phyloP scores from a whole-genome alignment of 257 asterid genomes.

The Solanum infundibuliforme region DNA sequence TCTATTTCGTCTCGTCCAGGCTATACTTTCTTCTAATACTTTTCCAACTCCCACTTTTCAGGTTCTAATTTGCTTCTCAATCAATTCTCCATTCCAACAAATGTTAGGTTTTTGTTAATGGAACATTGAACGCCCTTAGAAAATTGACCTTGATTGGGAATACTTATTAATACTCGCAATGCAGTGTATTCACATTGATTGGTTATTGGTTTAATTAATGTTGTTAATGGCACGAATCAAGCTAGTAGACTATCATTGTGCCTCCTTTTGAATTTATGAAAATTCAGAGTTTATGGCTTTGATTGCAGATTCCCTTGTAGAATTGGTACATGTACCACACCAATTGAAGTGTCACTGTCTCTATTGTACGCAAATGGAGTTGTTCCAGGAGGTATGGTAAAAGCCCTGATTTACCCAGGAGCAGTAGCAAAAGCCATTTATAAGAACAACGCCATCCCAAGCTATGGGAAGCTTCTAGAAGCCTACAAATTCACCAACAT shows the following conservation, averaged over 20 bases:
- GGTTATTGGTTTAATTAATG: not conserved
- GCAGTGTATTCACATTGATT: not conserved
- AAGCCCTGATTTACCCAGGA: constrained; percentile 51
- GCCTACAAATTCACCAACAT: constrained; percentile 18
- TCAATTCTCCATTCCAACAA: not conserved
- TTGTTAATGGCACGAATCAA: not conserved
- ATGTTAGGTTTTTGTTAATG: not conserved
- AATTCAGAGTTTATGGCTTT: not conserved
- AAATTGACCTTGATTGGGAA: not conserved
- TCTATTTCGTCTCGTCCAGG: constrained; percentile 33
- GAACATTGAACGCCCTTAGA: not conserved
- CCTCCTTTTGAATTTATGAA: not conserved
- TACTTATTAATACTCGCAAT: not conserved
- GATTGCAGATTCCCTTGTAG: constrained; percentile 42
- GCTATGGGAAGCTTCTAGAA: constrained; percentile 20
- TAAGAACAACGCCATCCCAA: constrained; percentile 21
- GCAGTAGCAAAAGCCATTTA: constrained; percentile 25
- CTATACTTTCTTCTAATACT: constrained; percentile 42
- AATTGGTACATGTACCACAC: constrained; percentile 40
- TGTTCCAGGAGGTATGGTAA: constrained; percentile 28
- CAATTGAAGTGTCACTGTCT: constrained; percentile 38
- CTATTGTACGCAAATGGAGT: constrained; percentile 29
- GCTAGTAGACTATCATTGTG: not conserved
- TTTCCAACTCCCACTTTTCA: constrained; percentile 59
- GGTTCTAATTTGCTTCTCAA: constrained; percentile 16